Evolutionary conservation across 768 basidiomycete species (phyloP), one percentile per base, ranked within the genome.

Genomic region (Russula sp.): DNA sequence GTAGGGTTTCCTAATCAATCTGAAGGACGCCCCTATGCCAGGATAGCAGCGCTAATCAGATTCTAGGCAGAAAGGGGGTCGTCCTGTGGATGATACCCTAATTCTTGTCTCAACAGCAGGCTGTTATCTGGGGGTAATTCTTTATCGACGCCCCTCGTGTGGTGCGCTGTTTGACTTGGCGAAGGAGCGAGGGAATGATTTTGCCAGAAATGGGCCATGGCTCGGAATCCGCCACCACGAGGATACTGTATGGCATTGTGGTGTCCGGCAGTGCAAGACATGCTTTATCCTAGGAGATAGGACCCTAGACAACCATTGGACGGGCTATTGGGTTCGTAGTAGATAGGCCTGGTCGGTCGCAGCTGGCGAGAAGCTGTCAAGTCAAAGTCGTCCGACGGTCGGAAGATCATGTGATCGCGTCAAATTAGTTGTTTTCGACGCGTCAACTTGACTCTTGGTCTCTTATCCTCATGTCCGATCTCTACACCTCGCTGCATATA

Each of bases 401-500:
- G 32, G n/a, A 13, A 18, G 39, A 16, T 61, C 66, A 66, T 59
- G 66, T 66, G 64, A 63, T 49, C 64, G 64, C 51, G 65, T 65
- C 13, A 7, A 36, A 49, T 59, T 35, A 14, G 20, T 22, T 16
- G 35, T 20, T 29, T 36, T 39, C 34, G 32, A 51, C 56, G 51
- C 41, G 53, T 51, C 48, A 20, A 13, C 20, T 29, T 14, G 46
- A 29, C 25, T 25, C 7, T 13, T 49, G 38, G 22, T 35, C 8
- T 22, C 57, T 48, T 38, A 22, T 36, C 20, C 32, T 61, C 18
- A 81, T 87, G 86, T 81, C 84, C 18, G 81, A 83, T 68, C 72
- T 87, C 14, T 87, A 87, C 70, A 73, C 83, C 45, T 73, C 81
- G 16, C 79, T 90, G 25, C 75, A 79, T 48, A 75, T 89, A 52